phyloP scores from a whole-genome alignment of 768 basidiomycete genomes.

The Lanmaoa pseudosensibilis region DNA sequence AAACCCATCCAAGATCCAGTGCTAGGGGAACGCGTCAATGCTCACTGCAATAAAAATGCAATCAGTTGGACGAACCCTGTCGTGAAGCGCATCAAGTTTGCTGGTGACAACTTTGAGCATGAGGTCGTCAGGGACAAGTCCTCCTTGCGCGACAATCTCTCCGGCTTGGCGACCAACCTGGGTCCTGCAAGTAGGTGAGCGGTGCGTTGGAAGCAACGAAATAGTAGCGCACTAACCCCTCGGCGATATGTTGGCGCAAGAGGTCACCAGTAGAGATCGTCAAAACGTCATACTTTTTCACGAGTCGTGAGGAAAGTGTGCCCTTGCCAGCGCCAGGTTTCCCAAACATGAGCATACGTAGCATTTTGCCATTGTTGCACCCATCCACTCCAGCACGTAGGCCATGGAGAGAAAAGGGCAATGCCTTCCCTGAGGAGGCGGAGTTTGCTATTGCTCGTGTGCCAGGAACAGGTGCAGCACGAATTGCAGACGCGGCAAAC shows the following conservation, averaged over 20 bases:
- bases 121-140: slow-evolving; percentile 73
- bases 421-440: slow-evolving; percentile 37
- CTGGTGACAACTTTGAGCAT: slow-evolving; percentile 75
- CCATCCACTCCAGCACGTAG: slow-evolving; percentile 33
- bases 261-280: slow-evolving; percentile 84
- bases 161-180: slow-evolving; percentile 74
- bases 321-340: slow-evolving; percentile 81
- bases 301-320: slow-evolving; percentile 72
- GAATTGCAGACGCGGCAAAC: slow-evolving; percentile 11
- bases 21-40: slow-evolving; percentile 40
- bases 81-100: slow-evolving; percentile 64
- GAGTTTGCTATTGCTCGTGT: slow-evolving; percentile 33
- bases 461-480: slow-evolving; percentile 10
- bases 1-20: slow-evolving; percentile 93
- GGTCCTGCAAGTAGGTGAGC: slow-evolving; percentile 44
- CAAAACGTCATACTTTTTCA: slow-evolving; percentile 77
- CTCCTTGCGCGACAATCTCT: slow-evolving; percentile 75
- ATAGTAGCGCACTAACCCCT: slow-evolving; percentile 33
- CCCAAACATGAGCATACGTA: slow-evolving; percentile 58
- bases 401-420: slow-evolving; percentile 53
- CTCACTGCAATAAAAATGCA: neutral
- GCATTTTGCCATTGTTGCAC: slow-evolving; percentile 22
- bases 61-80: slow-evolving; percentile 50
- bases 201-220: neutral
- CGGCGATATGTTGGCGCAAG: slow-evolving; percentile 78